These are phyloP conservation scores for Dianthus caryophyllus DNA, from an alignment of 148 eudicot genomes.

Conservation along the genomic window DNA sequence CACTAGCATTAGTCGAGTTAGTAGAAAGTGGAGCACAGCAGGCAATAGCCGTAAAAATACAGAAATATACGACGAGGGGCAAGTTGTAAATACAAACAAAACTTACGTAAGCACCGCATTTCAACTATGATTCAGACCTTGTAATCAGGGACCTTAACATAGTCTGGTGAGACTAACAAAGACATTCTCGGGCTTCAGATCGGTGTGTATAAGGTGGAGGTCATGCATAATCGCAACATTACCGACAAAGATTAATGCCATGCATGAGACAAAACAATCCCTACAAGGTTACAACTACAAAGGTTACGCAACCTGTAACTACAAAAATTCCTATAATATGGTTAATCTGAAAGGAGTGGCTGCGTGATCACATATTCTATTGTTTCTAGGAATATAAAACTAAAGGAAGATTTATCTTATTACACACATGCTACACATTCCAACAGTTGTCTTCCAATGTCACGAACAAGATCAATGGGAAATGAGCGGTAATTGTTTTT, in stretches of 20 bases:
- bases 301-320: background rate
- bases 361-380: background rate
- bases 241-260: slow-evolving; percentile 23
- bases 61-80: background rate
- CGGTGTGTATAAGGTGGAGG: slow-evolving; percentile 77
- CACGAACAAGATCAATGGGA: slow-evolving; percentile 79
- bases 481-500: slow-evolving; percentile 86
- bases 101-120: background rate
- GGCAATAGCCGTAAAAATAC: background rate
- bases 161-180: slow-evolving; percentile 59
- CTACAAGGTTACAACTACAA: background rate
- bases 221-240: slow-evolving; percentile 82
- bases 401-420: slow-evolving; percentile 28
- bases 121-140: slow-evolving; percentile 44
- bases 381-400: slow-evolving; percentile 11
- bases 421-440: slow-evolving; percentile 91
- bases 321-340: too few relatives aligned
- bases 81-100: background rate
- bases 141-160: slow-evolving; percentile 64
- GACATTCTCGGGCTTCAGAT: slow-evolving; percentile 89
- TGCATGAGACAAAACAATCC: background rate
- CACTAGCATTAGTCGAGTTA: background rate
- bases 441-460: slow-evolving; percentile 86
- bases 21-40: background rate
- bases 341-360: background rate